Evolutionary conservation across 768 basidiomycete genomes (phyloP).

Genomic region (Mycena galericulata): DNA sequence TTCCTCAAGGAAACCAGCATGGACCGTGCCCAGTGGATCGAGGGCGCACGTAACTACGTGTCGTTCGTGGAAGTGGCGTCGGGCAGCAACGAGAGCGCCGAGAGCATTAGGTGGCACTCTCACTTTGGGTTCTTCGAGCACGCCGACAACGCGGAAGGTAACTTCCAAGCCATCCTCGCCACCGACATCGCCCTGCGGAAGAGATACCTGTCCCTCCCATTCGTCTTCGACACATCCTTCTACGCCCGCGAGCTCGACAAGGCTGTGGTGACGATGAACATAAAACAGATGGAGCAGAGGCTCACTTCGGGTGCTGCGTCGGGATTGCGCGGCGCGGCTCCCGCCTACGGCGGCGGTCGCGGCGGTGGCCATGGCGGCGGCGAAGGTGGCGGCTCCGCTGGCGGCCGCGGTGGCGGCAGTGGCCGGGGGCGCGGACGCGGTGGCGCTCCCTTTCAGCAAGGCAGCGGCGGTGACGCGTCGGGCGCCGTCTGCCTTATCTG

Average conservation of each 20-base stretch:
- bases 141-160: neutral
- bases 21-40: neutral
- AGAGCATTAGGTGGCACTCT: neutral
- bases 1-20: neutral
- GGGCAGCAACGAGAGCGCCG: neutral
- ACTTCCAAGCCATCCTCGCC: neutral
- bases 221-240: neutral
- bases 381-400: neutral
- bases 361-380: neutral
- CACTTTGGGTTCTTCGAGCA: constrained; percentile 11
- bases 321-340: too few species aligned
- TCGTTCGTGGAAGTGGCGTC: neutral
- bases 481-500: constrained; percentile 30
- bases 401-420: neutral
- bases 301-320: neutral
- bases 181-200: constrained; percentile 2
- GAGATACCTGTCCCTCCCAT: neutral
- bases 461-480: constrained; percentile 18
- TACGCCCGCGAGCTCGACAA: neutral
- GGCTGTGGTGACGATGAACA: neutral
- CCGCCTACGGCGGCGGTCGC: neutral
- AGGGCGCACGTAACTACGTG: constrained; percentile 1
- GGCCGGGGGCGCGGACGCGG: neutral
- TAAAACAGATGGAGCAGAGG: neutral
- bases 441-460: constrained; percentile 20